Evolutionary conservation across 2,329 filamentous ascomycete genomes (phyloP).

Genomic region (Orbilia quercus): DNA sequence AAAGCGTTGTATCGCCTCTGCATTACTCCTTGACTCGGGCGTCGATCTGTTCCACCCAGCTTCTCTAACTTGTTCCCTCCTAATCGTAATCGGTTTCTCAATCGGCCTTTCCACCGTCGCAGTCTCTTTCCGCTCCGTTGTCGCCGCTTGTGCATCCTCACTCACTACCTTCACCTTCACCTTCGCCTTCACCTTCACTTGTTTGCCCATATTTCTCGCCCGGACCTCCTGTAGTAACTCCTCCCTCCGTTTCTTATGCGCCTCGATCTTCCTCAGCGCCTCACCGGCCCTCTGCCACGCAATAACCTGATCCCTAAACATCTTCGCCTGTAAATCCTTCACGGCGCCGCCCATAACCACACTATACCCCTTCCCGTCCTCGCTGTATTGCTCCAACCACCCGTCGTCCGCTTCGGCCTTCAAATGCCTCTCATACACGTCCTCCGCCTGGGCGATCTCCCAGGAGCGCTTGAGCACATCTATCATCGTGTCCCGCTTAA

Average conservation of each 20-base stretch:
- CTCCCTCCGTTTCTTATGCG: slow-evolving; percentile 16
- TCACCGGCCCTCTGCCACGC: slow-evolving; percentile 26
- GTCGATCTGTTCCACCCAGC: no score
- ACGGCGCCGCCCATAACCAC: slow-evolving; percentile 2
- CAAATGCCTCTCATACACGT: slow-evolving; percentile 25
- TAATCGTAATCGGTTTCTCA: neutral
- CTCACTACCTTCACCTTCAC: neutral
- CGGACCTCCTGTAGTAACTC: slow-evolving; percentile 10
- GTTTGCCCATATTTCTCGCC: neutral
- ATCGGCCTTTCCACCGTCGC: neutral
- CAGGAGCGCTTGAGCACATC: neutral
- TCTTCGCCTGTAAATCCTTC: slow-evolving; percentile 12
- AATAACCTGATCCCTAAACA: slow-evolving; percentile 22
- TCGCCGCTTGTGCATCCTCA: neutral
- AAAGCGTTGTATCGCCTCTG: neutral
- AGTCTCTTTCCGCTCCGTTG: neutral
- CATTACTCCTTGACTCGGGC: neutral
- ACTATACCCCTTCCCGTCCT: slow-evolving; percentile 4
- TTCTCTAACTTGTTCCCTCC: no score
- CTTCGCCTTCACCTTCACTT: neutral
- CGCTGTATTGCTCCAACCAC: slow-evolving; percentile 31
- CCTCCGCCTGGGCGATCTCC: slow-evolving; percentile 14
- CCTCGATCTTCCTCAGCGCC: slow-evolving; percentile 30
- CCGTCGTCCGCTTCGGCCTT: slow-evolving; percentile 13
- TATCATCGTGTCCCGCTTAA: slow-evolving; percentile 28